Percentiles rank a stretch among this genome's conserved stretches.
Evolutionary conservation across 2,329 filamentous ascomycete species (phyloP).

Genomic region (Hypoxylon sp.): DNA sequence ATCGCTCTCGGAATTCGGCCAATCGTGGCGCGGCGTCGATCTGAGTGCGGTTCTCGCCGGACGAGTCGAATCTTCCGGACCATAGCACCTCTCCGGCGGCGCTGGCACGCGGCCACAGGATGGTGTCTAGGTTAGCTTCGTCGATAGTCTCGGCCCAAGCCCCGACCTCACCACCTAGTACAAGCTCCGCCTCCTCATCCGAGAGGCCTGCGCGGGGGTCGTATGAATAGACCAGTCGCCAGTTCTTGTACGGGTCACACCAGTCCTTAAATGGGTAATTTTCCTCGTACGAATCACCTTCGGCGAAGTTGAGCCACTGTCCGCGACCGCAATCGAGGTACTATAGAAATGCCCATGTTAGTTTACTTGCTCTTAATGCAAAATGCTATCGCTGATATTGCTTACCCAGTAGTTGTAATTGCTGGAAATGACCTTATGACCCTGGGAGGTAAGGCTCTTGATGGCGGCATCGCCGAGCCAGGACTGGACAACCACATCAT

Average conservation of each 20-base stretch:
- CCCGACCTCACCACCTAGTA: slow-evolving; percentile 85
- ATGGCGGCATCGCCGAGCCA: slow-evolving; percentile 79
- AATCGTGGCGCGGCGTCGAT: slow-evolving; percentile 78
- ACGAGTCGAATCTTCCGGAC: slow-evolving; percentile 77
- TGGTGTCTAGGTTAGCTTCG: slow-evolving; percentile 78
- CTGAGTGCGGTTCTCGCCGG: slow-evolving; percentile 79
- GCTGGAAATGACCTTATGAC: slow-evolving; percentile 80
- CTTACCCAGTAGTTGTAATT: slow-evolving; percentile 84
- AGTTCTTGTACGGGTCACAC: slow-evolving; percentile 84
- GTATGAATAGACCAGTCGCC: slow-evolving; percentile 85
- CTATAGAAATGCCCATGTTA: slow-evolving; percentile 56
- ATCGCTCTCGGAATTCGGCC: slow-evolving; percentile 81
- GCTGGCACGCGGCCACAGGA: slow-evolving; percentile 83
- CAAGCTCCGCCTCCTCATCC: slow-evolving; percentile 72
- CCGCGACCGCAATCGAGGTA: slow-evolving; percentile 89
- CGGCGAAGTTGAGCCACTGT: slow-evolving; percentile 81
- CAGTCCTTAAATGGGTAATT: slow-evolving; percentile 84
- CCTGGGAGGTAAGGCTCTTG: slow-evolving; percentile 70
- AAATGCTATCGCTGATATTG: slow-evolving; percentile 28
- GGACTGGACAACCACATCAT: slow-evolving; percentile 82
- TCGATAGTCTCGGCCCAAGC: slow-evolving; percentile 89
- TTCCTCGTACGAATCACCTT: slow-evolving; percentile 65
- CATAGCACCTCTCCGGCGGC: slow-evolving; percentile 86
- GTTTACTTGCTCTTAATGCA: neutral
- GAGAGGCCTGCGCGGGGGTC: slow-evolving; percentile 79